Conservation (phyloP, 768 basidiomycete species). For the Lactarius vividus region DNA sequence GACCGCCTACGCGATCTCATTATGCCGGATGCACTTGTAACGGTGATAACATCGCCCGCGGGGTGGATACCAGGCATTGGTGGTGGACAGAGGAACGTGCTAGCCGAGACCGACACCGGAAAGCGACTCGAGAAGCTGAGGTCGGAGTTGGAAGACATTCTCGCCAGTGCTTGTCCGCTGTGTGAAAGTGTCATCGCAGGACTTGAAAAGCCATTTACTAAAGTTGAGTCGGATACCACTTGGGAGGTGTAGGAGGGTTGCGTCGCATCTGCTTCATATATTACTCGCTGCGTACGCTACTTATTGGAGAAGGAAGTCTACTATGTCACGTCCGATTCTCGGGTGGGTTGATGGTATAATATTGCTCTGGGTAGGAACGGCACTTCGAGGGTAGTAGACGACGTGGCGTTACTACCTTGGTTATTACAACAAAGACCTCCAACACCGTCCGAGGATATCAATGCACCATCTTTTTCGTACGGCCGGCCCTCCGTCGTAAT, state of each 20-base stretch:
- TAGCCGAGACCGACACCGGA: slow-evolving; percentile 50
- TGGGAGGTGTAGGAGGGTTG: slow-evolving; percentile 57
- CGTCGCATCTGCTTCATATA: slow-evolving; percentile 14
- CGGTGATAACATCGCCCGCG: slow-evolving; percentile 69
- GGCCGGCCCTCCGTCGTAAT: slow-evolving; percentile 66
- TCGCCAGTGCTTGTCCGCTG: slow-evolving; percentile 87
- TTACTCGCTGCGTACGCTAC: slow-evolving; percentile 6
- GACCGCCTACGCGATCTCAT: slow-evolving; percentile 90
- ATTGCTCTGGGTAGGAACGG: background rate
- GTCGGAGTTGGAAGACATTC: slow-evolving; percentile 82
- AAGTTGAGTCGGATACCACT: slow-evolving; percentile 73
- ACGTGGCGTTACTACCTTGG: background rate
- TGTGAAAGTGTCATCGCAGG: slow-evolving; percentile 88
- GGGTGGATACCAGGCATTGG: slow-evolving; percentile 71
- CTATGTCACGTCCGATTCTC: background rate
- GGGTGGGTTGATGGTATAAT: background rate
- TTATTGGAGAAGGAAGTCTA: slow-evolving; percentile 3
- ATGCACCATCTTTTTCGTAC: slow-evolving; percentile 79
- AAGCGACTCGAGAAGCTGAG: slow-evolving; percentile 71
- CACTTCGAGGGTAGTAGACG: background rate
- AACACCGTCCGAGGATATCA: slow-evolving; percentile 35
- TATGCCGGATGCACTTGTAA: slow-evolving; percentile 88
- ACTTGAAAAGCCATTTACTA: slow-evolving; percentile 84
- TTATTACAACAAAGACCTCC: background rate
- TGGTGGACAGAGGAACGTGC: slow-evolving; percentile 44